These are phyloP conservation scores for Jamesozyma gamospora DNA, from an alignment of 805 yeast genomes.

Conservation along the genomic window DNA sequence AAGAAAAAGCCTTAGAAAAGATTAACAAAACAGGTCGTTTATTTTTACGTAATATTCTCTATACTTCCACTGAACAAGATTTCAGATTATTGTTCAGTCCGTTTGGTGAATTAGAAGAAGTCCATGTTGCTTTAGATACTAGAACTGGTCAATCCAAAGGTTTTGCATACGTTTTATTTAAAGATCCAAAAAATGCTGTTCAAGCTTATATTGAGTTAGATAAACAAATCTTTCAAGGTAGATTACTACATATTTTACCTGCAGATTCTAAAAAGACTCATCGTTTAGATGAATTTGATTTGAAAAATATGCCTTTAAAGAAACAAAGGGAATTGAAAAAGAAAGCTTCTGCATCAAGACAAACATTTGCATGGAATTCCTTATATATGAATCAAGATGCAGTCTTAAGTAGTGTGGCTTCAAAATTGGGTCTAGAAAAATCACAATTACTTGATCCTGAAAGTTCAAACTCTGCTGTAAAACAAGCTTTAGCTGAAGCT, in stretches of 20 bases:
- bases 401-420: constrained; percentile 80
- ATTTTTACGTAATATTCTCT: constrained; percentile 78
- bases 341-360: constrained; percentile 74
- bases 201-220: constrained; percentile 66
- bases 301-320: constrained; percentile 84
- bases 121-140: constrained; percentile 85
- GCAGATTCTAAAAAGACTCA: constrained; percentile 77
- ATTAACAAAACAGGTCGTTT: constrained; percentile 68
- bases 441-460: constrained; percentile 81
- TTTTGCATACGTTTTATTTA: constrained; percentile 73
- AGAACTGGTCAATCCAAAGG: constrained; percentile 89
- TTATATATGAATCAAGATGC: constrained; percentile 86
- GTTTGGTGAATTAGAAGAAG: constrained; percentile 75
- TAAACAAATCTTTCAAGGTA: constrained; percentile 87
- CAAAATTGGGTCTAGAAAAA: constrained; percentile 71
- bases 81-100: constrained; percentile 51
- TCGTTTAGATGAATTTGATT: constrained; percentile 78
- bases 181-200: constrained; percentile 61
- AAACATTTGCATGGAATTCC: constrained; percentile 92
- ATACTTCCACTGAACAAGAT: constrained; percentile 71
- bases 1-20: constrained; percentile 40
- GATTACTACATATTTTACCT: constrained; percentile 80
- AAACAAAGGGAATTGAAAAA: constrained; percentile 79
- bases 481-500: constrained; percentile 95
- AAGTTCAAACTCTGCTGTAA: constrained; percentile 79